These are phyloP conservation scores for Orbilia blumenaviensis DNA, from an alignment of 2,329 filamentous ascomycete species.

Conservation along the genomic window DNA sequence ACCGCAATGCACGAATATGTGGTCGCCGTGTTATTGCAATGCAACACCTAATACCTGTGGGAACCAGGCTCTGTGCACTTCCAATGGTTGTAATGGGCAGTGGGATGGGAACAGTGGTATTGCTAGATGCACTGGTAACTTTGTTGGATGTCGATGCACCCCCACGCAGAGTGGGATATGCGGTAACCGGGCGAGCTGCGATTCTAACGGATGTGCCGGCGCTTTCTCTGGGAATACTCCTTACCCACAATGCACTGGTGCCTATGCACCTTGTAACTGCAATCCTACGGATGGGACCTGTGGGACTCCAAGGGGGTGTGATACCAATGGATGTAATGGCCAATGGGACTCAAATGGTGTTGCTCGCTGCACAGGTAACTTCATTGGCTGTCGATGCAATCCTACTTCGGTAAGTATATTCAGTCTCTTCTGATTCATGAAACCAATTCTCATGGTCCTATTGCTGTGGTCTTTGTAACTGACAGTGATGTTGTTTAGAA, in stretches of 20 bases:
- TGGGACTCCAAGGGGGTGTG: background rate
- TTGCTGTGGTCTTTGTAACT: too few species aligned
- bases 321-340: conserved; percentile 21
- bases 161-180: conserved; percentile 12
- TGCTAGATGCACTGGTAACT: conserved; percentile 20
- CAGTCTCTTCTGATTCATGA: background rate
- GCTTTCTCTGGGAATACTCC: conserved; percentile 1
- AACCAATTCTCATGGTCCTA: background rate
- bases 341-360: conserved; percentile 14
- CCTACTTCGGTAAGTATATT: conserved; percentile 1
- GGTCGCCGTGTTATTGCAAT: conserved; percentile 6
- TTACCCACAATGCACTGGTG: conserved; percentile 25
- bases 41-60: conserved; percentile 17
- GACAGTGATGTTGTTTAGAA: too few species aligned
- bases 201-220: background rate
- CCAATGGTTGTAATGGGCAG: conserved; percentile 1
- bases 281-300: conserved; percentile 21
- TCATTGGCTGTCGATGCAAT: conserved; percentile 1
- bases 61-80: background rate
- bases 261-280: conserved; percentile 6
- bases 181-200: background rate
- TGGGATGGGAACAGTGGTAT: conserved; percentile 10
- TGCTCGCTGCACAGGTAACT: conserved; percentile 19
- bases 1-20: conserved; percentile 10
- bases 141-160: conserved; percentile 8